phyloP scores from a whole-genome alignment of 2,329 filamentous ascomycete species.

The Nemania sp. region DNA sequence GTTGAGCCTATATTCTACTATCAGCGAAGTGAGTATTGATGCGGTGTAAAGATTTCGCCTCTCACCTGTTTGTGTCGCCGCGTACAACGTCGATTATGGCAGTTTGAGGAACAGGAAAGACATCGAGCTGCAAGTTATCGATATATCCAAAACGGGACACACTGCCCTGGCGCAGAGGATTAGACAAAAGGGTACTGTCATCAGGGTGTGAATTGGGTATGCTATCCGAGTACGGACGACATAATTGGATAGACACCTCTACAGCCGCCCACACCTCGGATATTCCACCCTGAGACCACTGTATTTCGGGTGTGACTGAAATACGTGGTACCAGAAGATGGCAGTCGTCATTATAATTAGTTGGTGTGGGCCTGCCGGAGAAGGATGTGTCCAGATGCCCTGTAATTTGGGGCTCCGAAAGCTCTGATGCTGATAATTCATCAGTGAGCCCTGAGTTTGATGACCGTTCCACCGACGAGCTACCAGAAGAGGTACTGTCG shows the following conservation, averaged over 20 bases:
- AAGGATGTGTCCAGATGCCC: slow-evolving; percentile 26
- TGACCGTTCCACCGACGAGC: slow-evolving; percentile 21
- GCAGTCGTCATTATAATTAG: slow-evolving; percentile 27
- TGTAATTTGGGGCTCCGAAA: slow-evolving; percentile 15
- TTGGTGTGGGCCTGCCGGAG: slow-evolving; percentile 38
- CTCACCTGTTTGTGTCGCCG: slow-evolving; percentile 23
- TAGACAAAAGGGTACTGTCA: slow-evolving; percentile 14
- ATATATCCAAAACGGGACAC: slow-evolving; percentile 50
- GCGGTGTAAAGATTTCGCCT: background rate
- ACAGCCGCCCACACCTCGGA: slow-evolving; percentile 53
- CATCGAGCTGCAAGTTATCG: slow-evolving; percentile 51
- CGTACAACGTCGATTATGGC: slow-evolving; percentile 52
- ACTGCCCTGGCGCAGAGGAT: slow-evolving; percentile 28
- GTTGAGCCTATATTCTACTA: slow-evolving; percentile 43
- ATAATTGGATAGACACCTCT: slow-evolving; percentile 50
- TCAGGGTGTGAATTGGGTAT: slow-evolving; percentile 3
- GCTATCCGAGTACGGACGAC: slow-evolving; percentile 27
- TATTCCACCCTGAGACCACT: slow-evolving; percentile 40
- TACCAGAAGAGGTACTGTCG: slow-evolving; percentile 26
- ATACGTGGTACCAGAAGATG: slow-evolving; percentile 49
- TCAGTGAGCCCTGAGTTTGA: slow-evolving; percentile 15
- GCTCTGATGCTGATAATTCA: slow-evolving; percentile 13
- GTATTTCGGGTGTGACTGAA: slow-evolving; percentile 47
- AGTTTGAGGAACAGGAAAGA: slow-evolving; percentile 47
- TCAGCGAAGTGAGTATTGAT: slow-evolving; percentile 13